phyloP scores from a whole-genome alignment of 345 rosid genomes.

The Aquilaria yunnanensis region DNA sequence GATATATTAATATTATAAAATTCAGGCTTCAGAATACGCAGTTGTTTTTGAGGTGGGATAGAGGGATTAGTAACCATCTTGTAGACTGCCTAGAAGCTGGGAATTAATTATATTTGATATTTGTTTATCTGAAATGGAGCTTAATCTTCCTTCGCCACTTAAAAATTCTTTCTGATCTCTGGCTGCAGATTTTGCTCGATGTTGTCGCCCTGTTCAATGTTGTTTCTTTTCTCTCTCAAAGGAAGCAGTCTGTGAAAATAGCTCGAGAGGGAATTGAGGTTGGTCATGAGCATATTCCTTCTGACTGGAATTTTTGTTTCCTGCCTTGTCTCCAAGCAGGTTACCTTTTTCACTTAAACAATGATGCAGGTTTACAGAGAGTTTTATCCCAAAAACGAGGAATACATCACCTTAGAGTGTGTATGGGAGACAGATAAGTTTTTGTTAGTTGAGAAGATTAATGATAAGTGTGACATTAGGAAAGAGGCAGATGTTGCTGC shows the following conservation, averaged over 20 bases:
- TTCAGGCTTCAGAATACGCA: no score
- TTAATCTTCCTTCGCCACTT: background rate
- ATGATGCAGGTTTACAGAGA: constrained; percentile 60
- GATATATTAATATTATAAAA: no score
- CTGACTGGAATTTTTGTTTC: background rate
- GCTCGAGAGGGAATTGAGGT: constrained; percentile 74
- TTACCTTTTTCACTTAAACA: constrained; percentile 2
- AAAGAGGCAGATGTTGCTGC: constrained; percentile 19
- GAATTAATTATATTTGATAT: no score
- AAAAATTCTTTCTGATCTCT: background rate
- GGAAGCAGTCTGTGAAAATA: constrained; percentile 72
- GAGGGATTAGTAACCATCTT: no score
- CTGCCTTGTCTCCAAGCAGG: background rate
- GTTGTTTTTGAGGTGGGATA: no score
- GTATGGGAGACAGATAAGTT: constrained; percentile 62
- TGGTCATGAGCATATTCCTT: constrained; percentile 11
- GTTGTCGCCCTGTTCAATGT: constrained; percentile 56
- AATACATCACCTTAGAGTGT: constrained; percentile 46
- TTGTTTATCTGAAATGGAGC: background rate
- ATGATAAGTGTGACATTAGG: constrained; percentile 27
- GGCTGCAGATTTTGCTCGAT: constrained; percentile 68
- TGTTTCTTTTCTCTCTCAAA: constrained; percentile 56
- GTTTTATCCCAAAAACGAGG: constrained; percentile 55
- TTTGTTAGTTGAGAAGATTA: constrained; percentile 42
- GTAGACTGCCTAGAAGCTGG: no score